Conservation (phyloP, 2,329 filamentous ascomycete species). For the Aspergillus calidoustus region DNA sequence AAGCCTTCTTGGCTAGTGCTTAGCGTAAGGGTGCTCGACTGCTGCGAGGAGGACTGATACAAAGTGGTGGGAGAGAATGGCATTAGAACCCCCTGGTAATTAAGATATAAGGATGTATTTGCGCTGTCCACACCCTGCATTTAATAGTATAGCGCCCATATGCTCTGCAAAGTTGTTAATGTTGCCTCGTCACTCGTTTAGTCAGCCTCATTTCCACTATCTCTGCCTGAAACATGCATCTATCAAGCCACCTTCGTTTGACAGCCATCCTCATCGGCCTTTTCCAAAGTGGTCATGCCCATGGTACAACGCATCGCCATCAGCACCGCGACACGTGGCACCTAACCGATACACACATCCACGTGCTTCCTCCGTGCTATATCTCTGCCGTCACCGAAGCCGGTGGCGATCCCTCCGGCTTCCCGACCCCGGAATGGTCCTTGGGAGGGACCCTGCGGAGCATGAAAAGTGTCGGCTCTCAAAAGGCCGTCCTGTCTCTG, state of each 20-base stretch:
- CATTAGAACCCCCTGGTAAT: no score
- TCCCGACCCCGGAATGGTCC: neutral
- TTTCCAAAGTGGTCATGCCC: neutral
- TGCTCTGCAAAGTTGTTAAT: no score
- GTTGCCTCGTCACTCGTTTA: no score
- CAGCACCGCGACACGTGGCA: neutral
- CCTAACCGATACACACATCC: neutral
- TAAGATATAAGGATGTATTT: no score
- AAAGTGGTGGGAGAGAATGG: no score
- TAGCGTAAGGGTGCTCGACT: no score
- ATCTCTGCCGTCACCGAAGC: neutral
- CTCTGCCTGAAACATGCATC: neutral
- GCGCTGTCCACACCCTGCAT: no score
- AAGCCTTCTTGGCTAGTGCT: no score
- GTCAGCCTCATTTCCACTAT: no score
- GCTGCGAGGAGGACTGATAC: no score
- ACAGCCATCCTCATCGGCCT: neutral
- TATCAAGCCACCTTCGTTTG: neutral
- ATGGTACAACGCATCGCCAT: neutral
- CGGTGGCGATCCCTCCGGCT: neutral
- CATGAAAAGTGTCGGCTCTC: neutral
- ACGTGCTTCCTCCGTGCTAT: neutral
- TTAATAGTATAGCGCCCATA: no score
- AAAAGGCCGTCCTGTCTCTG: neutral
- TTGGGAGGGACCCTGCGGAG: neutral